A percentile compares a stretch with the other conserved stretches of the same genome.
These are phyloP conservation scores for Zanthoxylum bungeanum DNA, from an alignment of 345 rosid species.

Conservation along the genomic window DNA sequence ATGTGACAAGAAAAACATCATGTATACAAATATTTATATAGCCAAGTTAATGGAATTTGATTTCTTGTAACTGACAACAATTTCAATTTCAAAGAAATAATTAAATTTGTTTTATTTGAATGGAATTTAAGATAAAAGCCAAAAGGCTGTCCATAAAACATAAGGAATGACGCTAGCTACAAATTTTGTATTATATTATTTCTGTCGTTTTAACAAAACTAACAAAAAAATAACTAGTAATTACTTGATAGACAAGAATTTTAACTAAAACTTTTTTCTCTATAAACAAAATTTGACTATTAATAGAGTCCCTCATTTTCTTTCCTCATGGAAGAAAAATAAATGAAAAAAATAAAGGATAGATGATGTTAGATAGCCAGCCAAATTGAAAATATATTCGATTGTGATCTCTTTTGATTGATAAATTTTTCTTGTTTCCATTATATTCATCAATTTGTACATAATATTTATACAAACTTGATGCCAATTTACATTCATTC, in stretches of 20 bases:
- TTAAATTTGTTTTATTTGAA: too few species aligned
- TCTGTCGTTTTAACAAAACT: not conserved
- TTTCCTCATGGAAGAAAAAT: too few species aligned
- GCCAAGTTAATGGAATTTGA: too few species aligned
- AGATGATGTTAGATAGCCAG: not conserved
- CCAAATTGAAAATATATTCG: not conserved
- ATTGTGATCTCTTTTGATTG: not conserved
- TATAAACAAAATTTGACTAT: not conserved
- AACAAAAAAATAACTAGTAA: not conserved
- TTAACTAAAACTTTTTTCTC: not conserved
- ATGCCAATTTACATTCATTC: not conserved
- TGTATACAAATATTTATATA: not conserved
- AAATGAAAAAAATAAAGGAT: not conserved
- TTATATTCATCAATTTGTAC: too few species aligned
- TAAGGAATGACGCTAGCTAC: conserved; percentile 1
- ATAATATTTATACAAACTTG: not conserved
- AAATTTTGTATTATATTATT: not conserved
- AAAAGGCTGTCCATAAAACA: too few species aligned
- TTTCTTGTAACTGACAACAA: too few species aligned
- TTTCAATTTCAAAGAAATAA: too few species aligned
- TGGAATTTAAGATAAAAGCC: too few species aligned
- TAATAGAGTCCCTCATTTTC: not conserved
- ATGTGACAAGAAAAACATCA: not conserved
- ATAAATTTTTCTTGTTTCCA: too few species aligned
- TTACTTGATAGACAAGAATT: too few species aligned